Evolutionary conservation across 148 eudicot species (phyloP).

Genomic region (Chenopodium formosanum): DNA sequence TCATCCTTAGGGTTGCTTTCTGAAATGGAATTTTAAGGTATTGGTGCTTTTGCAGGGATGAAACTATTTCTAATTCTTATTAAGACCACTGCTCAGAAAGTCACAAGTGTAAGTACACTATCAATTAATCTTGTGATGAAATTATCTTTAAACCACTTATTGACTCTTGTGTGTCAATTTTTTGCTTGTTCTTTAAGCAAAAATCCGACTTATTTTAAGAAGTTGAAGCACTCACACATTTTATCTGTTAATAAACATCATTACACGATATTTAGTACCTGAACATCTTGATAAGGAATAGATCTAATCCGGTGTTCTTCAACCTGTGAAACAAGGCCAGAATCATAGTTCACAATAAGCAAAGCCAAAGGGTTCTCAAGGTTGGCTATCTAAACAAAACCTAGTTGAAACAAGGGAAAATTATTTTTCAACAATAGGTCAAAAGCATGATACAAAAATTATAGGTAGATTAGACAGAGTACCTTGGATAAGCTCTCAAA

Average conservation of each 20-base stretch:
- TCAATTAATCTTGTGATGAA: not conserved
- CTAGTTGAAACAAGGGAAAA: not conserved
- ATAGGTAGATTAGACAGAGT: constrained; percentile 8
- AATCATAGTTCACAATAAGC: not conserved
- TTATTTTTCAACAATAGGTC: not conserved
- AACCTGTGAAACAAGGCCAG: constrained; percentile 54
- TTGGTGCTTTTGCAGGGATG: not conserved
- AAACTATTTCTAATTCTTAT: not conserved
- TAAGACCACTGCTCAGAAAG: not conserved
- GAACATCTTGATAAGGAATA: constrained; percentile 72
- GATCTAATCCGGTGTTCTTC: constrained; percentile 77
- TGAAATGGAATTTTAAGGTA: not conserved
- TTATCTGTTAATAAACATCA: not conserved
- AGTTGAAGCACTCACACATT: not conserved
- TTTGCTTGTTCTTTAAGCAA: not conserved
- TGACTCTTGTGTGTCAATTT: not conserved
- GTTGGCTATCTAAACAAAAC: not conserved
- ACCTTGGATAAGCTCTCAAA: constrained; percentile 97
- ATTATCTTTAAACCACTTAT: constrained; percentile 2
- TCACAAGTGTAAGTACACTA: not conserved
- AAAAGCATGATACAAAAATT: not conserved
- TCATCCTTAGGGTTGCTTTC: not conserved
- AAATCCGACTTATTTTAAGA: not conserved
- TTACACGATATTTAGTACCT: constrained; percentile 47
- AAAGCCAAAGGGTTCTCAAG: not conserved